Evolutionary conservation across 805 yeast genomes (phyloP), one percentile per base, ranked within the genome.

Genomic region (Metschnikowia aberdeeniae): DNA sequence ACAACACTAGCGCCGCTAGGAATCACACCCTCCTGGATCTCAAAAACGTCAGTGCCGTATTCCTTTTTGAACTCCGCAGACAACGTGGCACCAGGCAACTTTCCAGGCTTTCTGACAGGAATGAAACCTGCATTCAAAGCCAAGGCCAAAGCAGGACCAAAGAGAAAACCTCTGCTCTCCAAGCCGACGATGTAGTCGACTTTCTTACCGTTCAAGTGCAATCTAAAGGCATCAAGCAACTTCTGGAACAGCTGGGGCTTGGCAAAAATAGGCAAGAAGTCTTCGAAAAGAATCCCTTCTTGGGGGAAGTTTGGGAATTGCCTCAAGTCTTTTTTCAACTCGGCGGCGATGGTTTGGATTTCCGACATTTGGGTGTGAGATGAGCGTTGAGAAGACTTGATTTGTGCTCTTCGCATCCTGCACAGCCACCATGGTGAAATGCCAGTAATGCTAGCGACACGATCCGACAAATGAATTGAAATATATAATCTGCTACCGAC

Each of bases 121-220:
- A 92, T 86, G 59, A 93, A 93, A 8, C 97, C 95, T 31, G 92
- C 90, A 51, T 84, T 83, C 47, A 93, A 67, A 45, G 87, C 92
- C 53, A 93, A 76, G 7, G 99, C 99, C 56, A 93, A 75, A 30
- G 98, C 73, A 36, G 99, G 99, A 11, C 98, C 99, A 60, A 93
- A 92, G 47, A 93, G 74, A 66, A 93, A 93, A 3, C 99, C 99
- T 68, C 99, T 84, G 40, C 97, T 86, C 68, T 93, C 99, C 54
- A 93, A 77, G 38, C 98, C 99, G 41, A 93, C 89, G 49, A 93
- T 76, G 62, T 85, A 92, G 62, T 93, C 97, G 51, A 95, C 81
- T 54, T 82, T 78, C 51, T 73, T 72, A 52, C 71, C 72, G 47
- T 81, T 80, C 47, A 93, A 62, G 61, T 89, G 95, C 44, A 79